These are phyloP conservation scores for Musa troglodytarum DNA, from an alignment of 176 grass and related monocot species.

Conservation along the genomic window DNA sequence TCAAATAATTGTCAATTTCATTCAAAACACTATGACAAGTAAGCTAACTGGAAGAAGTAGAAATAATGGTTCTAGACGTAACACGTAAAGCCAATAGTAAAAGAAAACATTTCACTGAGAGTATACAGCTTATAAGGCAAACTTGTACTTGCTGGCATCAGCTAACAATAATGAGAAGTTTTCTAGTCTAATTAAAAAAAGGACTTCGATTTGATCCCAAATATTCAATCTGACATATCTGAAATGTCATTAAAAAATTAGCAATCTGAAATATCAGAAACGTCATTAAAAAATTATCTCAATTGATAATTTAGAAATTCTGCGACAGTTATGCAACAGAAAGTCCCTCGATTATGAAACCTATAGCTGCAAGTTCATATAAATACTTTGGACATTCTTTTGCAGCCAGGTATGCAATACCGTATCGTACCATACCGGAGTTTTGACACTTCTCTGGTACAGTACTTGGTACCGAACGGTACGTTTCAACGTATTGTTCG, in stretches of 20 bases:
- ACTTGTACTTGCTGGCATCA: background rate
- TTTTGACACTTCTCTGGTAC: too few species aligned
- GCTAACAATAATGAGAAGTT: background rate
- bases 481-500: too few species aligned
- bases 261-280: too few species aligned
- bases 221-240: too few species aligned
- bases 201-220: too few species aligned
- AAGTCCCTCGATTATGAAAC: too few species aligned
- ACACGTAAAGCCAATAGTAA: background rate
- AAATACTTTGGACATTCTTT: background rate
- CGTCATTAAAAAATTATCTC: background rate
- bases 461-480: too few species aligned
- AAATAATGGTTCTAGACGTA: background rate
- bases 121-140: background rate
- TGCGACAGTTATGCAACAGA: background rate
- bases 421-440: too few species aligned
- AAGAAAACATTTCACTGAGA: background rate
- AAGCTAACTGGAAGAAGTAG: background rate
- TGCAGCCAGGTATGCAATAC: too few species aligned
- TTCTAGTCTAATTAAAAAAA: background rate
- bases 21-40: background rate
- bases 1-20: background rate
- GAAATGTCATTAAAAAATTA: background rate
- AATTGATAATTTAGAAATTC: background rate
- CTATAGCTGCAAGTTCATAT: background rate